Evolutionary conservation across 352 stramenopile species (phyloP), one percentile per base, ranked within the genome.

Genomic region (Pythium plurisporium): DNA sequence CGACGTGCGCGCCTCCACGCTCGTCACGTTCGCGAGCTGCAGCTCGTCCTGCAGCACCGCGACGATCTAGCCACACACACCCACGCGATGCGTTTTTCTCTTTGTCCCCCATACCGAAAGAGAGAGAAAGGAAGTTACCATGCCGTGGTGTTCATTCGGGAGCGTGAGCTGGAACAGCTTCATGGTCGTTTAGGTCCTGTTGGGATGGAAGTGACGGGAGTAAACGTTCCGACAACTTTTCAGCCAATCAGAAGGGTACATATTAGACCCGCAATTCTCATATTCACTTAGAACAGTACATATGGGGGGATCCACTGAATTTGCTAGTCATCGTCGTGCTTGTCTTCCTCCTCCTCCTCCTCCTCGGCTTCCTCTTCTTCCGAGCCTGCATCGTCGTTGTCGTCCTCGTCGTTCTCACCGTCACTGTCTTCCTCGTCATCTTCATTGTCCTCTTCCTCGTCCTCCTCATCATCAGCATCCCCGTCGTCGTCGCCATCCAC

Each of bases 101-200:
- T n/a, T n/a, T n/a, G n/a, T n/a, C n/a, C n/a, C n/a, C n/a, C n/a
- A n/a, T n/a, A n/a, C n/a, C n/a, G n/a, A n/a, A n/a, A 38, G 14
- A 0, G 22, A 14, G 33, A 17, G 27, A 17, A n/a, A 23, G 15
- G 20, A 11, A 37, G 25, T 22, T 31, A 84, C 81, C 63, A 88
- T 87, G 65, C 74, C 64, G 43, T 93, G 81, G 67, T 90, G 80
- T 38, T 93, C 81, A 55, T 93, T 91, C 22, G 83, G 83, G 41
- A 93, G 70, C 58, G 83, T 93, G 45, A 93, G 79, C 69, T 93
- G 83, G 76, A 93, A 93, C 61, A 93, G 83, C 81, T 93, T 93
- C 83, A 91, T 93, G 1, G 27, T 45, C n/a, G n/a, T n/a, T n/a
- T n/a, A n/a, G 25, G 14, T 2, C 9, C 10, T 9, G 22, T 20